Evolutionary conservation across 2,329 filamentous ascomycete genomes (phyloP), one percentile per base, ranked within the genome.

Genomic region (Paracamarosporium sp.): DNA sequence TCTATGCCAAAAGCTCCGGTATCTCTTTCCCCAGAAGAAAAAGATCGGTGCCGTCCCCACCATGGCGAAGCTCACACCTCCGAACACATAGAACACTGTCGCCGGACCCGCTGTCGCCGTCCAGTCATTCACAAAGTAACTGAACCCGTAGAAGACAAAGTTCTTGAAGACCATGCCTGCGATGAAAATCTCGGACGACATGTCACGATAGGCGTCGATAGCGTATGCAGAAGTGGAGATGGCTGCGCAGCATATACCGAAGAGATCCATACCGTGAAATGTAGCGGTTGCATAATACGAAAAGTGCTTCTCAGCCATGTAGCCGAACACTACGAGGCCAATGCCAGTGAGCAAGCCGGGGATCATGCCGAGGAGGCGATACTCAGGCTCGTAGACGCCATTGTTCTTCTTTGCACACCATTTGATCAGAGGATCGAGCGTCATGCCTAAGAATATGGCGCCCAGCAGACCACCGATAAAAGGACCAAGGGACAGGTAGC

Each of bases 341-440:
- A 75, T 67, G 9, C 76, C 74, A 5, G 72, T 68, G 1, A 73
- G 44, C 3, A 79, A 61, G 0, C 71, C 66, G 13, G 73, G 70
- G 3, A 77, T 63, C 33, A 74, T 67, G 24, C 76, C 69, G 1
- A 81, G 71, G 8, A 82, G 73, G 9, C 83, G 78, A 62, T 84
- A 85, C 63, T 85, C 82, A 5, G 83, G 83, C 64, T 85, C 82
- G 67, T 84, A 85, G 46, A 83, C 72, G n/a, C 83, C 82, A 20
- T 71, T 73, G 65, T 84, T 85, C 59, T 75, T 78, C 65, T 78
- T 80, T 4, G 82, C 79, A 54, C 83, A 76, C 68, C 74, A 80
- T 38, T 69, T 72, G 52, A 76, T 76, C 3, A 78, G 50, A 4
- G 74, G 75, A 55, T 80, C 79, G 8, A 74, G 67, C 9, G 73